Conservation (phyloP, 202 grass and related monocot genomes). For the Setaria italica region DNA sequence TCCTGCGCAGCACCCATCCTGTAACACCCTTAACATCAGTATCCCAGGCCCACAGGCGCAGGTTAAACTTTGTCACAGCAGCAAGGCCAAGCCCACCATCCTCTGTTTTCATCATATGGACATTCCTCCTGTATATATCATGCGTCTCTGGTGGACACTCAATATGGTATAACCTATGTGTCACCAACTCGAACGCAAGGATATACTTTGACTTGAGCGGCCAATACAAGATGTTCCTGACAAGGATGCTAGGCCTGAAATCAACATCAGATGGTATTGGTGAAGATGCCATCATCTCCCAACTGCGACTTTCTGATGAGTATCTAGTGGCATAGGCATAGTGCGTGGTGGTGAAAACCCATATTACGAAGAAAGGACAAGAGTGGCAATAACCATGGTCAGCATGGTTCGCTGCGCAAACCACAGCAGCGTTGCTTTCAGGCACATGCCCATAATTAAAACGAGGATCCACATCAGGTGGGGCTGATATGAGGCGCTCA, state of each 20-base stretch:
- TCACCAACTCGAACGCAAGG: conserved; percentile 37
- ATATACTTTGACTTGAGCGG: conserved; percentile 44
- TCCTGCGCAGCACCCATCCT: conserved; percentile 31
- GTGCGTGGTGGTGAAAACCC: conserved; percentile 31
- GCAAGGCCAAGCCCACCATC: conserved; percentile 43
- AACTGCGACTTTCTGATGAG: conserved; percentile 38
- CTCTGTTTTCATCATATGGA: conserved; percentile 49
- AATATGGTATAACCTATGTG: conserved; percentile 38
- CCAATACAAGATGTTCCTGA: conserved; percentile 42
- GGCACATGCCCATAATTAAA: conserved; percentile 34
- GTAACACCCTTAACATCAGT: conserved; percentile 15
- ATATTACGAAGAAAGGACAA: conserved; percentile 42
- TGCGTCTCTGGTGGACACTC: conserved; percentile 48
- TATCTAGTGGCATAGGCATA: conserved; percentile 42
- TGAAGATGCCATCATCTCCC: conserved; percentile 21
- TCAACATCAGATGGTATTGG: conserved; percentile 40
- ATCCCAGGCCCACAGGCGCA: conserved; percentile 35
- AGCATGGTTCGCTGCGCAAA: conserved; percentile 32
- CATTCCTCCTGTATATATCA: conserved; percentile 46
- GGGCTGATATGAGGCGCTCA: not conserved
- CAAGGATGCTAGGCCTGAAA: conserved; percentile 45
- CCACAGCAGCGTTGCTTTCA: conserved; percentile 34
- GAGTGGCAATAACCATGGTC: conserved; percentile 7
- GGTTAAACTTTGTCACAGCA: conserved; percentile 26
- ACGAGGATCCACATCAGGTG: conserved; percentile 26